Evolutionary conservation across 352 stramenopile species (phyloP).

Genomic region (Globisporangium emineosum): DNA sequence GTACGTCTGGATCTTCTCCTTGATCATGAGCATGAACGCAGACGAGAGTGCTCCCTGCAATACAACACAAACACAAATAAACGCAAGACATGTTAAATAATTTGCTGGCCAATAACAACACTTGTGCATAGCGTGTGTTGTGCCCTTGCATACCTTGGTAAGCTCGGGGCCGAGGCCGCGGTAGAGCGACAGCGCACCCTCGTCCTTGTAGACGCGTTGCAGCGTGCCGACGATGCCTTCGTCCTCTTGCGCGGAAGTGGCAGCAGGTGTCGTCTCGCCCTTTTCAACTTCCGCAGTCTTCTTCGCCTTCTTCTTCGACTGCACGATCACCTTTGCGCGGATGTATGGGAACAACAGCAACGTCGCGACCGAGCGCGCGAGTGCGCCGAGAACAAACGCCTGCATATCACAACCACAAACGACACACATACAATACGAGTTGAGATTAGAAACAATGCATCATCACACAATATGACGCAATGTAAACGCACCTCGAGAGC

Average conservation of each 20-base stretch:
- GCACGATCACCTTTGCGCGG: slow-evolving; percentile 94
- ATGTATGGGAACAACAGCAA: slow-evolving; percentile 97
- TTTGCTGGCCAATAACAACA: neutral
- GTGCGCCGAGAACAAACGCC: slow-evolving; percentile 93
- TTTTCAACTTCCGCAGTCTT: slow-evolving; percentile 14
- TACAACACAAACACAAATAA: too few species aligned
- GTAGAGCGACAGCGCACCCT: slow-evolving; percentile 90
- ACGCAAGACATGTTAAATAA: slow-evolving; percentile 6
- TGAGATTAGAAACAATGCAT: neutral
- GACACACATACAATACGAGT: slow-evolving; percentile 9
- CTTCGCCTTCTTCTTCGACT: slow-evolving; percentile 73
- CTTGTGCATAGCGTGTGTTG: neutral
- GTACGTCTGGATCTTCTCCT: slow-evolving; percentile 95
- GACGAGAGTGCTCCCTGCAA: slow-evolving; percentile 92
- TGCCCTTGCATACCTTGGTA: slow-evolving; percentile 51
- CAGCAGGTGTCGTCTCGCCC: slow-evolving; percentile 5
- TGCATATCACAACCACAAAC: slow-evolving; percentile 27
- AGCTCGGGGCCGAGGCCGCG: slow-evolving; percentile 94
- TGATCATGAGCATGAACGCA: slow-evolving; percentile 97
- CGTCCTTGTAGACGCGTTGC: slow-evolving; percentile 73
- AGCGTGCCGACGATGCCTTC: slow-evolving; percentile 78
- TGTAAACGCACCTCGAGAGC: slow-evolving; percentile 59
- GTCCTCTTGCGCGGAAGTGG: slow-evolving; percentile 25
- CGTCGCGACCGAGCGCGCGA: slow-evolving; percentile 93
- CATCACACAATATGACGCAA: neutral